These are phyloP conservation scores for Dendrocalamus latiflorus DNA, from an alignment of 202 grass and related monocot species.

Conservation along the genomic window DNA sequence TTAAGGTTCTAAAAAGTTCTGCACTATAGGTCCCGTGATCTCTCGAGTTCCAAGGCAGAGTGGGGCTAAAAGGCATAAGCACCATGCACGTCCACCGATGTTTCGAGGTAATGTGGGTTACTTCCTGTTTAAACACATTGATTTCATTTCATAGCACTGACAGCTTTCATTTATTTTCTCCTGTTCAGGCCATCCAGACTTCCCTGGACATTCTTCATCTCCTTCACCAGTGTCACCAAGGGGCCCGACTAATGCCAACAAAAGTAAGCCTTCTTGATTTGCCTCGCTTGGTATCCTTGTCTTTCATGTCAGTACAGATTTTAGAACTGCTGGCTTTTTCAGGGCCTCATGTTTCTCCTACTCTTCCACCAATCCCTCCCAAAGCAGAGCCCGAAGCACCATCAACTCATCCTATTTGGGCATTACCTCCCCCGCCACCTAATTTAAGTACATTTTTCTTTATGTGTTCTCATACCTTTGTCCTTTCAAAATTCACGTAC, in stretches of 20 bases:
- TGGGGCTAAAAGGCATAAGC: constrained; percentile 36
- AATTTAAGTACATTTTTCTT: constrained; percentile 54
- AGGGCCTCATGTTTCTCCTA: constrained; percentile 62
- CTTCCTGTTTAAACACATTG: background rate
- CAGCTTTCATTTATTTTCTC: background rate
- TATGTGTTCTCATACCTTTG: background rate
- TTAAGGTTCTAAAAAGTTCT: constrained; percentile 32
- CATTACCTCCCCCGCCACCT: constrained; percentile 90
- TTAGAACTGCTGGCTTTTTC: constrained; percentile 9
- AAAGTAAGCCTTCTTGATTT: constrained; percentile 36
- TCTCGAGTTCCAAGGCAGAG: constrained; percentile 30
- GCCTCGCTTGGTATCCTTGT: background rate
- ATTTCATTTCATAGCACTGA: constrained; percentile 13
- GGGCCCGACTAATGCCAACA: constrained; percentile 32
- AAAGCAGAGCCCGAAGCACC: constrained; percentile 41
- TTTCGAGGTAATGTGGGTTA: constrained; percentile 42
- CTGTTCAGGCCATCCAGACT: constrained; percentile 41
- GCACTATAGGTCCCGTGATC: constrained; percentile 21
- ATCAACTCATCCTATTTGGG: constrained; percentile 55
- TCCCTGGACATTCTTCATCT: constrained; percentile 40
- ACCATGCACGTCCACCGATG: constrained; percentile 49
- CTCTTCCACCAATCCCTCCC: constrained; percentile 47
- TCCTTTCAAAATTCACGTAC: background rate
- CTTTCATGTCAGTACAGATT: background rate
- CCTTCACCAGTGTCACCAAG: constrained; percentile 33